phyloP scores from a whole-genome alignment of 257 asterid species.

The Knoxia roxburghii region DNA sequence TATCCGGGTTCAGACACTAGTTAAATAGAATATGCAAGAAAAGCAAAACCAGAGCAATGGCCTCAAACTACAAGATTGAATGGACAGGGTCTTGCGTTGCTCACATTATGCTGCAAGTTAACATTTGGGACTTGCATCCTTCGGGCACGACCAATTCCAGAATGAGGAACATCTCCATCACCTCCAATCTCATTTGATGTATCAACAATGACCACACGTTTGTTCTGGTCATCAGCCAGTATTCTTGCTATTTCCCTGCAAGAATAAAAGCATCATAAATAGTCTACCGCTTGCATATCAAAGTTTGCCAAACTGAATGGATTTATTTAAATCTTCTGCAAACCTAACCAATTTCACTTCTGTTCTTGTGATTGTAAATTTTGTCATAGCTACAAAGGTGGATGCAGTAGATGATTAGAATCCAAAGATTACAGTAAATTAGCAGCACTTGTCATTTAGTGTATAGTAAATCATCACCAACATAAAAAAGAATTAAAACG shows the following conservation, averaged over 20 bases:
- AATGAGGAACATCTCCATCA: slow-evolving; percentile 96
- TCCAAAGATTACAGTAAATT: neutral
- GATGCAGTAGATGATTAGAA: neutral
- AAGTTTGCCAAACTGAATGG: neutral
- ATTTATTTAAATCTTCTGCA: neutral
- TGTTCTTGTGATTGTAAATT: neutral
- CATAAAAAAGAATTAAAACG: neutral
- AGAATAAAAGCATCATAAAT: neutral
- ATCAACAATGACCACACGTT: slow-evolving; percentile 93
- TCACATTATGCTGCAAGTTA: slow-evolving; percentile 88
- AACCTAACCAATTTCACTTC: neutral
- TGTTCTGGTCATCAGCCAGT: slow-evolving; percentile 83
- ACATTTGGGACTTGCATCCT: slow-evolving; percentile 99
- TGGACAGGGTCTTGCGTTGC: slow-evolving; percentile 17
- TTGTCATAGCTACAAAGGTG: neutral
- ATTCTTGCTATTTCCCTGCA: slow-evolving; percentile 90
- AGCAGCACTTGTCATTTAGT: neutral
- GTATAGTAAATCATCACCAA: neutral
- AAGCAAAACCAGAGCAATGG: neutral
- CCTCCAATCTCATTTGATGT: slow-evolving; percentile 99
- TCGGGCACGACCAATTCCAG: slow-evolving; percentile 96
- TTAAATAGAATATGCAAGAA: neutral
- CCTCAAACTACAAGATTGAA: neutral
- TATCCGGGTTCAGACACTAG: slow-evolving; percentile 19
- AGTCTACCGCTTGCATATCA: neutral